Percentiles rank a stretch among this genome's conserved stretches.
These are phyloP conservation scores for Mollisia scopiformis DNA, from an alignment of 2,329 filamentous ascomycete genomes.

Conservation along the genomic window DNA sequence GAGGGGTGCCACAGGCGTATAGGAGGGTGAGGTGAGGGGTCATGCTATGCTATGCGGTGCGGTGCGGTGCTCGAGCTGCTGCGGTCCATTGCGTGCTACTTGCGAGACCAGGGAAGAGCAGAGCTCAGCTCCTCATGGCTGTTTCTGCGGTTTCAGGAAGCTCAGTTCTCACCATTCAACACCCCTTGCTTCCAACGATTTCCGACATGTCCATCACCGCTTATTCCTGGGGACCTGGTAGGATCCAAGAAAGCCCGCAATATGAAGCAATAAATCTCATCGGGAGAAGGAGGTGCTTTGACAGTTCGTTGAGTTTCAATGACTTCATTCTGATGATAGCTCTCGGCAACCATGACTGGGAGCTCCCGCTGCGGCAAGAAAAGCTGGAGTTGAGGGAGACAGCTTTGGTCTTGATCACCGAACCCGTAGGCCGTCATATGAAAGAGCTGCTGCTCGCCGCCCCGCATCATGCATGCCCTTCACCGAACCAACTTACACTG, in stretches of 20 bases:
- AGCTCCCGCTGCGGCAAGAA: conserved; percentile 3
- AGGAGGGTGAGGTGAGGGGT: not conserved
- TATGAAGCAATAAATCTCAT: not conserved
- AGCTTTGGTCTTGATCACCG: not conserved
- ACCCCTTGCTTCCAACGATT: conserved; percentile 7
- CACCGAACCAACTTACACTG: not conserved
- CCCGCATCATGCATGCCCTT: conserved; percentile 1
- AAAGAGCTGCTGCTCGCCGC: not conserved
- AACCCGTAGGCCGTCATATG: not conserved
- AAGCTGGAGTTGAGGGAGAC: not conserved
- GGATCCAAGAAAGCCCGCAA: not conserved
- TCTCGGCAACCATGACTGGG: not conserved
- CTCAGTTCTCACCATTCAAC: not conserved
- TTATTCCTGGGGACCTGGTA: not conserved
- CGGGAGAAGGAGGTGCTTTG: not conserved
- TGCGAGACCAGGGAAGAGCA: not conserved
- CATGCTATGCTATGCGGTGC: not conserved
- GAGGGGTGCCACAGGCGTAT: not conserved
- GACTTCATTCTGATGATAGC: not conserved
- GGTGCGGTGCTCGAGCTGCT: not conserved
- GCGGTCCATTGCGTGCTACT: not conserved
- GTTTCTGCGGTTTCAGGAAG: not conserved
- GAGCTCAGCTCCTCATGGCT: conserved; percentile 1
- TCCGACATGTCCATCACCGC: not conserved
- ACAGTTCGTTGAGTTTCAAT: not conserved